These are phyloP conservation scores for Pythium dissimile DNA, from an alignment of 352 stramenopile genomes.

Conservation along the genomic window DNA sequence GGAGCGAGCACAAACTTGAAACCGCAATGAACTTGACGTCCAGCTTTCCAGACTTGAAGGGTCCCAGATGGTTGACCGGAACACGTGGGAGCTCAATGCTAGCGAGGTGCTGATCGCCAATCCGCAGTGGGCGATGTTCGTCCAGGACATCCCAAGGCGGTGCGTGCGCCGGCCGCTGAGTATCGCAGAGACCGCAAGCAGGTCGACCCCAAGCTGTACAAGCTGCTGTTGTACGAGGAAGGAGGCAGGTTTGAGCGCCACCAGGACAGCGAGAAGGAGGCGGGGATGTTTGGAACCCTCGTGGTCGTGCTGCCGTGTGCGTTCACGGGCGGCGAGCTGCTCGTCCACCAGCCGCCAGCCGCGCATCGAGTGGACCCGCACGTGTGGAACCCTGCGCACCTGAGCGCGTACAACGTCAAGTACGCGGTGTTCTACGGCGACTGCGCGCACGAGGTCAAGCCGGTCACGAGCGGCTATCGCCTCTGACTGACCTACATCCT, in stretches of 20 bases:
- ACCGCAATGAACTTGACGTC: background rate
- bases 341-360: background rate
- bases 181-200: background rate
- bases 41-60: background rate
- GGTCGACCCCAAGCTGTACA: slow-evolving; percentile 23
- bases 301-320: slow-evolving; percentile 32
- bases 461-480: slow-evolving; percentile 14
- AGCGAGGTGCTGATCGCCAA: slow-evolving; percentile 4
- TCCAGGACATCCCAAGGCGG: background rate
- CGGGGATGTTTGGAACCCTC: slow-evolving; percentile 42
- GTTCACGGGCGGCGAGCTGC: slow-evolving; percentile 18
- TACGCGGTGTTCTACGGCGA: slow-evolving; percentile 24
- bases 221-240: slow-evolving; percentile 36
- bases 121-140: background rate
- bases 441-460: slow-evolving; percentile 16
- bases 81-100: slow-evolving; percentile 10
- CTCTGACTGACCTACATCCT: slow-evolving; percentile 25
- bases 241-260: slow-evolving; percentile 32
- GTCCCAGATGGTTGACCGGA: background rate
- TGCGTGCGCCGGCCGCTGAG: background rate
- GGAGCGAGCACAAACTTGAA: background rate
- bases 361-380: background rate
- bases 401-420: slow-evolving; percentile 9
- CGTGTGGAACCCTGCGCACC: background rate
- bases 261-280: slow-evolving; percentile 37